Percentiles rank a stretch among this genome's conserved stretches.
These are phyloP conservation scores for Cynanchum wilfordii DNA, from an alignment of 257 asterid species.

Conservation along the genomic window DNA sequence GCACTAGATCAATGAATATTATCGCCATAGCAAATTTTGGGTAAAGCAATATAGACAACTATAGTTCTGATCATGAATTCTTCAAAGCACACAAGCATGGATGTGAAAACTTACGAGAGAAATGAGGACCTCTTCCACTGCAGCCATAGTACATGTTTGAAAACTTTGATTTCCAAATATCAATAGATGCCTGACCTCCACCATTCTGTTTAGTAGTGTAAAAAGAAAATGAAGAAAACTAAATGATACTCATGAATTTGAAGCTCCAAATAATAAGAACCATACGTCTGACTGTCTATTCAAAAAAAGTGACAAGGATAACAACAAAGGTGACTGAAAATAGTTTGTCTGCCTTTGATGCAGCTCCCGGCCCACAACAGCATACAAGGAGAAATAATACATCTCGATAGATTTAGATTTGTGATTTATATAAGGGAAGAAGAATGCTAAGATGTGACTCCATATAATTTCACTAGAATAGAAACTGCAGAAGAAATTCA, in stretches of 20 bases:
- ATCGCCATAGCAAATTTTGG: background rate
- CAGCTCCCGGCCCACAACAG: background rate
- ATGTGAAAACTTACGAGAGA: conserved; percentile 49
- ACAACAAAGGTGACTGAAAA: background rate
- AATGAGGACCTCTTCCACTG: conserved; percentile 72
- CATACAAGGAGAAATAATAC: background rate
- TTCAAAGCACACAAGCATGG: background rate
- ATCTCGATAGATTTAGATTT: background rate
- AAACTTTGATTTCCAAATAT: conserved; percentile 86
- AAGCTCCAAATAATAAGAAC: background rate
- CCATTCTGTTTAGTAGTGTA: conserved; percentile 36
- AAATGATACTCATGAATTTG: background rate
- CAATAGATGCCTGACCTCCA: conserved; percentile 55
- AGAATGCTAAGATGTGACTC: background rate
- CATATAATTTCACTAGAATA: background rate
- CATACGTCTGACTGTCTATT: background rate
- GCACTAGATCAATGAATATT: background rate
- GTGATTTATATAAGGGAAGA: background rate
- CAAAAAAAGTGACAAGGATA: background rate
- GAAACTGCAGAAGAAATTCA: background rate
- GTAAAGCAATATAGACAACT: background rate
- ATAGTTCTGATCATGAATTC: background rate
- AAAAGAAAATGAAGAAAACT: background rate
- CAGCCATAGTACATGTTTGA: conserved; percentile 75
- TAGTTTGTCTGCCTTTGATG: background rate